A percentile compares a stretch with the other conserved stretches of the same genome.
phyloP scores from a whole-genome alignment of 306 rosid species.

The Cercis canadensis region DNA sequence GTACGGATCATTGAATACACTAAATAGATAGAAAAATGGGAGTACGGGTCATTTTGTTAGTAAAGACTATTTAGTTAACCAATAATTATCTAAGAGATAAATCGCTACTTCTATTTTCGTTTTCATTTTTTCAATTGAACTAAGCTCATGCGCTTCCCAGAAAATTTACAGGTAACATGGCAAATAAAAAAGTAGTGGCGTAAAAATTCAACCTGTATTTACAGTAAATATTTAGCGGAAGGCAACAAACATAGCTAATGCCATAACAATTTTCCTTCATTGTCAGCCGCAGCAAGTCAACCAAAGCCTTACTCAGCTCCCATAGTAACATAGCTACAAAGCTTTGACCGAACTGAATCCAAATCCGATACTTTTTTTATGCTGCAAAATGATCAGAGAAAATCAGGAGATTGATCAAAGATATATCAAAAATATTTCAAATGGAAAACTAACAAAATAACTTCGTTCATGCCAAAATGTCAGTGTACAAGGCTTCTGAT shows the following conservation, averaged over 20 bases:
- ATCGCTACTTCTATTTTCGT: no score
- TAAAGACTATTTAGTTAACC: no score
- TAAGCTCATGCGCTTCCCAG: no score
- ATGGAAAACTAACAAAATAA: conserved; percentile 8
- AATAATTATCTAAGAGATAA: no score
- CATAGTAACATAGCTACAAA: conserved; percentile 18
- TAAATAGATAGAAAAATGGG: no score
- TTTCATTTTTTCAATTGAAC: no score
- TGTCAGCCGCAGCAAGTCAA: not conserved
- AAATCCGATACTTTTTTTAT: conserved; percentile 44
- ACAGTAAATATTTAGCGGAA: no score
- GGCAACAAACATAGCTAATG: no score
- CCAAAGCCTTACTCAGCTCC: conserved; percentile 14
- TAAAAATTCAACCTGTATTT: not conserved
- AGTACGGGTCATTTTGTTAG: no score
- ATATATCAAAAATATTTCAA: not conserved
- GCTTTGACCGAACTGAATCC: conserved; percentile 52
- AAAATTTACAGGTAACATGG: not conserved
- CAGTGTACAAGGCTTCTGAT: not conserved
- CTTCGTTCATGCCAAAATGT: not conserved
- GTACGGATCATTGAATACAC: no score
- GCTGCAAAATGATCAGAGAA: conserved; percentile 40
- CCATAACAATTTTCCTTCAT: not conserved
- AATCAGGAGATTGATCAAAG: conserved; percentile 2
- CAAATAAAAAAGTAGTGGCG: not conserved